Conservation (phyloP, 2,329 filamentous ascomycete genomes). For the Alternaria dauci region DNA sequence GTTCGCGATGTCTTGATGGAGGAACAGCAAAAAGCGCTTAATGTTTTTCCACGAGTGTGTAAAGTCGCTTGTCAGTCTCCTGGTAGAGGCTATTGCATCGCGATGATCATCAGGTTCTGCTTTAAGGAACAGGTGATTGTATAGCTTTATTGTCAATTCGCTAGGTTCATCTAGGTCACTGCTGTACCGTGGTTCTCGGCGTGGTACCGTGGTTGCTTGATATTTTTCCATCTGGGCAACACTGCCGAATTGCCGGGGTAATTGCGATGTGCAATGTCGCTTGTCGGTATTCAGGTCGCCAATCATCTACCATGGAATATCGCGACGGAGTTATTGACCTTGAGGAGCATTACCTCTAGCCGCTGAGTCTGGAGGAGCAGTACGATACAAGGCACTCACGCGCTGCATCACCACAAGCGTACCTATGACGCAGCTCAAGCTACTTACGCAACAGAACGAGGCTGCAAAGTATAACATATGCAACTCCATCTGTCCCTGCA, state of each 20-base stretch:
- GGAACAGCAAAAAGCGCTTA: conserved; percentile 2
- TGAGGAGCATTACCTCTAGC: neutral
- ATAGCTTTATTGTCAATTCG: no score
- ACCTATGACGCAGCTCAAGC: neutral
- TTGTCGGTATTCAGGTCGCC: conserved; percentile 6
- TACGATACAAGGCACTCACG: neutral
- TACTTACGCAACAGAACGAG: conserved; percentile 10
- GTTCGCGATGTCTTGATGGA: conserved; percentile 4
- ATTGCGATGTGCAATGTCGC: conserved; percentile 30
- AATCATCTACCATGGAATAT: conserved; percentile 1
- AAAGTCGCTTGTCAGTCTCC: no score
- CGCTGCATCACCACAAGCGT: neutral
- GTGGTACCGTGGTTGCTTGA: neutral
- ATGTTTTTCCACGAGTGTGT: conserved; percentile 2
- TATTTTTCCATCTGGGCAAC: conserved; percentile 20
- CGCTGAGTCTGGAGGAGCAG: neutral
- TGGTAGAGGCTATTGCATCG: no score
- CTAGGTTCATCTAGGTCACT: no score
- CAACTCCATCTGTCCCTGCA: conserved; percentile 19
- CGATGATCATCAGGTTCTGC: no score
- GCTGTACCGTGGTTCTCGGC: no score
- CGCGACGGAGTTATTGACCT: neutral
- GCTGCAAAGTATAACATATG: conserved; percentile 20
- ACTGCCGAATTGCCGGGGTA: conserved; percentile 21
- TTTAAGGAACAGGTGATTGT: no score